Evolutionary conservation across 2,329 filamentous ascomycete genomes (phyloP), one percentile per base, ranked within the genome.

Genomic region (Colletotrichum orchidophilum): DNA sequence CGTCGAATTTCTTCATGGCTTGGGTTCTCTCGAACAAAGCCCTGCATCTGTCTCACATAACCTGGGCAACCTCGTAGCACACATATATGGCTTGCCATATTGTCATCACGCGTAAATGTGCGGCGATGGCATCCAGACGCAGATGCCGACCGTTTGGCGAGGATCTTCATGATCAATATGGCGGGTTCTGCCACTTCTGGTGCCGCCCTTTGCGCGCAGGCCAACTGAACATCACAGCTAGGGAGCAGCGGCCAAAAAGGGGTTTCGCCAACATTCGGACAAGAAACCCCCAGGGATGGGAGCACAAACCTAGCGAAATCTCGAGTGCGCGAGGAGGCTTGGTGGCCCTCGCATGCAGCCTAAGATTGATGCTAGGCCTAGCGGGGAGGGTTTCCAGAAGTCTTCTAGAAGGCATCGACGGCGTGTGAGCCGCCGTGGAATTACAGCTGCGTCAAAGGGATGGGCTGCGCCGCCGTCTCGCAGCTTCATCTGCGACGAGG

Each of bases 301-400:
- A 59, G 61, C 67, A 50, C 62, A 62, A 53, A 61, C 26, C 53
- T 39, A 50, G 64, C 57, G 27, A 39, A 63, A 58, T n/a, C 3
- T 78, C 80, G 77, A 77, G 70, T 75, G 63, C 31, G 68, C 76
- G 73, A 73, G 63, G 71, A 73, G 71, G 31, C 74, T 11, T 68
- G 74, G 73, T 76, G 74, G 74, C 71, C 74, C 71, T 74, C 76
- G 74, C 76, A 75, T 75, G 71, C 73, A 71, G 73, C 26, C 55
- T 64, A 75, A 79, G 73, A 77, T 78, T 77, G 73, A 65, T 69
- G 15, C 79, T 81, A 81, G 35, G 63, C 79, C 73, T n/a, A 35
- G 35, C 64, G 60, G 65, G 76, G 79, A 76, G 81, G 76, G 76
- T 74, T 82, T 82, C 81, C 76, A 77, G 81, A 82, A 82, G 75